Base-by-base conservation (phyloP, 306 rosid genomes). In the Phaseolus lunatus region DNA sequence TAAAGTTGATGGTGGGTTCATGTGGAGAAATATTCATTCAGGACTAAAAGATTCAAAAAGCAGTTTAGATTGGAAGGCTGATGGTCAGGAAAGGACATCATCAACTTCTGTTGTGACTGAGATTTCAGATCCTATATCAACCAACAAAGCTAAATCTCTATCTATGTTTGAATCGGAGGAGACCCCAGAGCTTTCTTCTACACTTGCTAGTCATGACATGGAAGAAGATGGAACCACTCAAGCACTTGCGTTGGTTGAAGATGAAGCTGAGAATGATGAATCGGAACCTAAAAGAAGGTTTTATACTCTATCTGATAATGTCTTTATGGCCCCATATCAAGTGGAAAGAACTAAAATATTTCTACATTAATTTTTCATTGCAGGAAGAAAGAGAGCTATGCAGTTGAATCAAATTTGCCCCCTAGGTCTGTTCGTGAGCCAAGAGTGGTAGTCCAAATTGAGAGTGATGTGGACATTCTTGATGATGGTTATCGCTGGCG, bases 401-500 rank as follows among this genome's bases (percentile, higher is more conserved):
- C 81, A 35, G 75, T 58, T 61, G 98, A 94, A 72, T 26, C 96
- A 75, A 81, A 43, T 69, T 10, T 88, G 75, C 76, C 87, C 20
- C 64, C 93, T 2, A 86, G 97, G 75, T 82, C 90, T 48, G 85
- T 84, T 23, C 97, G 96, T 15, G 93, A 90, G 79, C 97, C 97
- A 31, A 86, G 94, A 80, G 96, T 94, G 1, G 94, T 94, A 6
- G 88, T 94, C 72, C 96, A 94, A 83, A 92, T 90, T 31, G 94
- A 92, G 86, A 89, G 90, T 61, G 94, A 90, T 5, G 71, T 89
- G 0, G 98, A 90, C 86, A 87, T 92, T 68, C 96, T 94, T 77
- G 98, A 94, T 41, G 98, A 92, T 71, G 98, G 96, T 49, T 94
- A 94, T 56, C 97, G 97, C 47, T 94, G 98, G 98, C 89, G 98